Conservation (phyloP, 305 asterid genomes). For the Withania somnifera region DNA sequence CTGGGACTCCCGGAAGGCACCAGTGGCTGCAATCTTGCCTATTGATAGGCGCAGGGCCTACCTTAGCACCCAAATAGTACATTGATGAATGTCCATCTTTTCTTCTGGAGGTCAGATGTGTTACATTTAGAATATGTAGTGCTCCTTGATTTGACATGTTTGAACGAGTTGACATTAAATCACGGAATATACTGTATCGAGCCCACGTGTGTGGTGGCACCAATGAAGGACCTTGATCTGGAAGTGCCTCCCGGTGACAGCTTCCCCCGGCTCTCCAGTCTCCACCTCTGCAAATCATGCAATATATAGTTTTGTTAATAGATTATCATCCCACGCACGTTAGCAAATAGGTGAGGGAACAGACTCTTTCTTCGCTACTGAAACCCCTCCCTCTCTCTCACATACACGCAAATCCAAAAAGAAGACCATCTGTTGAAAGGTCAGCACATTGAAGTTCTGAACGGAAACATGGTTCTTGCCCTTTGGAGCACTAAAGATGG, state of each 20-base stretch:
- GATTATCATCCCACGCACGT: not conserved
- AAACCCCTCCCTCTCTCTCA: too few relatives aligned
- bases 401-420: too few relatives aligned
- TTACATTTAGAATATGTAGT: slow-evolving; percentile 44
- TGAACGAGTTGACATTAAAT: slow-evolving; percentile 17
- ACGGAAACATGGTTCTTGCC: not conserved
- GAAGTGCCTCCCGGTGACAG: slow-evolving; percentile 77
- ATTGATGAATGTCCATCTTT: slow-evolving; percentile 85
- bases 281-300: slow-evolving; percentile 54
- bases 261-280: slow-evolving; percentile 81
- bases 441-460: not conserved
- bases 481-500: not conserved
- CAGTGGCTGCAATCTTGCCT: slow-evolving; percentile 98
- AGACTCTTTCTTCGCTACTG: too few relatives aligned
- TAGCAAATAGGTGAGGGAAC: not conserved
- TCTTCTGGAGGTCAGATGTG: slow-evolving; percentile 64
- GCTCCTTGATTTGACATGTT: slow-evolving; percentile 21
- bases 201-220: slow-evolving; percentile 64
- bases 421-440: too few relatives aligned
- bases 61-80: slow-evolving; percentile 56
- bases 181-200: slow-evolving; percentile 33
- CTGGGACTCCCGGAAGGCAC: slow-evolving; percentile 98
- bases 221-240: slow-evolving; percentile 54
- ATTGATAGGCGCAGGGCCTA: slow-evolving; percentile 44
- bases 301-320: not conserved